Evolutionary conservation across 352 stramenopile species (phyloP), one percentile per base, ranked within the genome.

Genomic region (Blastocystis sp.): DNA sequence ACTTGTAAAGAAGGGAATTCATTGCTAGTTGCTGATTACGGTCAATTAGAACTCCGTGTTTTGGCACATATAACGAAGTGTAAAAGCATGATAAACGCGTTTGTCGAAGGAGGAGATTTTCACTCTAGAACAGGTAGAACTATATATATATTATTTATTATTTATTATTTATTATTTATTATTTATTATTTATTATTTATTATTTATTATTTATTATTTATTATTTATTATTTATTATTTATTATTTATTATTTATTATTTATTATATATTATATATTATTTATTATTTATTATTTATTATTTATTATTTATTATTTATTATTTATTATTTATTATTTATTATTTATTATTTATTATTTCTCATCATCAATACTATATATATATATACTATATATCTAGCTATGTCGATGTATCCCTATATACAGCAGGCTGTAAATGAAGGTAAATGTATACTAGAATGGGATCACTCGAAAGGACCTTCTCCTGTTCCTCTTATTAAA

Each of bases 11-110:
- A 75, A 0, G 89, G 88, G 1, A 95, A 96, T 64, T 86, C 80
- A 25, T 76, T 99, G 11, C 94, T 99, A 55, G 90, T 99, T 7
- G 88, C 88, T 19, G 92, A 99, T 80, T 99, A 99, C 69, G 93
- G 90, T 19, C 92, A 99, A 68, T 73, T 99, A n/a, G 91, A 99
- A 67, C 69, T 99, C n/a, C 79, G 91, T 1, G 58, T 99, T 3
- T 72, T 99, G 35, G 90, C 90, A 0, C 90, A 94, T 66, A 91
- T 99, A 59, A 95, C 91, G 11, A 75, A 93, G 62, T 99, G 92
- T 65, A 78, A 84, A 56, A 87, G 78, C 2, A 99, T 99, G 92
- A 94, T 98, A 66, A 74, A 94, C 9, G 91, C 91, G 0, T 99
- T 90, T 48, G 76, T 78, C 36, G 35, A 67, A 25, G 81, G 81